Percentiles rank a stretch among this genome's conserved stretches.
These are phyloP conservation scores for Termitomyces sp. DNA, from an alignment of 768 basidiomycete genomes.

Conservation along the genomic window DNA sequence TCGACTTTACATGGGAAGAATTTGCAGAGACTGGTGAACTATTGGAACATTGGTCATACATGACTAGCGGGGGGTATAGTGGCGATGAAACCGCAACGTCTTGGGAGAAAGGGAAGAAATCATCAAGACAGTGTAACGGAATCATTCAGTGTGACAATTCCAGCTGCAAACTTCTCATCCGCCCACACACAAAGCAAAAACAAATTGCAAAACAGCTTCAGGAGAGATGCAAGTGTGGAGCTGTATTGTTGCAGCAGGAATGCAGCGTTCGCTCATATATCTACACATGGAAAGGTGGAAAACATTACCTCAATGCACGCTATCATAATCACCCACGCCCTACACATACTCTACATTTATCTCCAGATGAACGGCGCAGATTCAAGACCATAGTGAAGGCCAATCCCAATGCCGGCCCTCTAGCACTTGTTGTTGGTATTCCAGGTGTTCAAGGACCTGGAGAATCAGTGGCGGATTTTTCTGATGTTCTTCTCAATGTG, in stretches of 20 bases:
- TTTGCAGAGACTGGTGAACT: too few relatives aligned
- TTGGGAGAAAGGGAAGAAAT: neutral
- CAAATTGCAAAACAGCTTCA: neutral
- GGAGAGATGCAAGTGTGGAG: neutral
- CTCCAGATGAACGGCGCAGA: neutral
- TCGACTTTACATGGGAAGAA: too few relatives aligned
- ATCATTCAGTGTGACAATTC: slow-evolving; percentile 6
- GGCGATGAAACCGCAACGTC: too few relatives aligned
- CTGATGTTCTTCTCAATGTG: slow-evolving; percentile 8
- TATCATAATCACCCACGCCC: slow-evolving; percentile 3
- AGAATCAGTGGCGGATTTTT: slow-evolving; percentile 15
- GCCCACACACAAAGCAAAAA: neutral
- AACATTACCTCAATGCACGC: neutral
- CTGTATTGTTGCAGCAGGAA: neutral
- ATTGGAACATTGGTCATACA: too few relatives aligned
- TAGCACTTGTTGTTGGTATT: slow-evolving; percentile 13
- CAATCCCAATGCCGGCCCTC: slow-evolving; percentile 10
- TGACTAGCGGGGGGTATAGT: too few relatives aligned
- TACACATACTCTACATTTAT: neutral
- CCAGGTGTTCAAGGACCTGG: slow-evolving; percentile 13
- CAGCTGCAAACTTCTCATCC: neutral
- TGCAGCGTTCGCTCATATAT: neutral
- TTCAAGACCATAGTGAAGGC: neutral
- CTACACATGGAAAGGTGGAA: neutral
- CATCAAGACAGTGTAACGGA: neutral